Base-by-base conservation (phyloP, 2,329 filamentous ascomycete genomes). In the Phialophora expanda region DNA sequence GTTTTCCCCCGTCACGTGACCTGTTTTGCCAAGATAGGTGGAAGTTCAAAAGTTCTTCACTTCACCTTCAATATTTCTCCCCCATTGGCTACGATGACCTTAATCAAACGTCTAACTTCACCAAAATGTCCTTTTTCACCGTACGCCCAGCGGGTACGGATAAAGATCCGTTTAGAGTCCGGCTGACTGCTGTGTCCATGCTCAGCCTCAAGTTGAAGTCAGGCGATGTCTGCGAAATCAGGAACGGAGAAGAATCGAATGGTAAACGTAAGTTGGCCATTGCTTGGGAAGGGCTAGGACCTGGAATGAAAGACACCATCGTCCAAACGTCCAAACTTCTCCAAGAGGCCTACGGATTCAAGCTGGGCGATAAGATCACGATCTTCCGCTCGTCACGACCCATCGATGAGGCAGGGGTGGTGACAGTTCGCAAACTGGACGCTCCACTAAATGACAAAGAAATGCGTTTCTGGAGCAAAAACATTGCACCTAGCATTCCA, bases 291-390 rank as follows among this genome's bases (percentile, higher is more conserved):
- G 84, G 86, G 3, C 74, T 81, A 5, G 81, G 89, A 75, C 87
- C 88, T 72, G 70, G 69, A 7, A 81, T 92, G 70, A 85, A 88
- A 73, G 87, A 86, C 70, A 85, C 89, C 68, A 83, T 92, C 64
- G 81, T 90, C 57, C 84, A 93, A 81, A 86, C 91, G 80, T 89
- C 91, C 24, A 89, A 91, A 68, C 83, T 87, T 5, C 86, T 96
- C 61, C 89, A 91, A 68, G 89, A 90, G 41, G 85, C 87, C 6
- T 90, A 90, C 70, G 87, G 86, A 0, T 85, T 96, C 71, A 89
- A 89, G 67, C 81, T 95, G 3, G 88, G 87, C 17, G 90, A 93
- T 56, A 85, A 87, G 58, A 81, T 96, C 56, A 82, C 84, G 7
- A 84, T 93, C 26, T 80, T 83, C 1, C 83, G 79, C 67, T 82